Base-by-base conservation (phyloP, 2,329 filamentous ascomycete genomes). In the Cordyceps tenuipes region DNA sequence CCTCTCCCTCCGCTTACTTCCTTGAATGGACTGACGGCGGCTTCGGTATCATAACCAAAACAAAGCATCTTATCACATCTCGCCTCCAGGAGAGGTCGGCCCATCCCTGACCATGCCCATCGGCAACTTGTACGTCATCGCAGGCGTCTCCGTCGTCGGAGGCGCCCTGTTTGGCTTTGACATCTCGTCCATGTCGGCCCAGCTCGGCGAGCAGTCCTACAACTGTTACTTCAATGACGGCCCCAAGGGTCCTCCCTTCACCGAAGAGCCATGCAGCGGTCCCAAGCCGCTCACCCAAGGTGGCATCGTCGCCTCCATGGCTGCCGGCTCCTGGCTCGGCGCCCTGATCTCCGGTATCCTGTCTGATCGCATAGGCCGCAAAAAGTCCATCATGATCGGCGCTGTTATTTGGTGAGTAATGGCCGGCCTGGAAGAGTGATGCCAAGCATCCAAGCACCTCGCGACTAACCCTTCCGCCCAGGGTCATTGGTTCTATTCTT, bases 141-240 rank as follows among this genome's bases (percentile, higher is more conserved):
- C 71, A 52, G 67, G 66, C 63, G 68, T 71, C 61, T 64, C 71
- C 64, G 74, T 74, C 63, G 69, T 75, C 29, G 73, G 73, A 62
- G 74, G 73, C 61, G 72, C 70, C 64, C 69, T 76, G 55, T 82
- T 82, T 66, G 79, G 78, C 63, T 83, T 83, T 67, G 81, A 83
- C 64, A 83, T 84, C 61, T 79, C 78, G 39, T 82, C 80, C 60
- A 80, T 83, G 73, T 80, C 78, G 3, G 82, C 80, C 61, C 69
- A 70, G 65, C 63, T 70, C 50, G 68, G 69, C 50, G 69, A 71
- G 64, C 69, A 73, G 55, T 70, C 70, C 23, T 74, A 74, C 58
- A 68, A 68, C 44, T 74, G 72, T 58, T 74, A 74, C 60, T 74
- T 74, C 64, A 74, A 74, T 57, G 69, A 74, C 31, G 71, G 71